Conservation (phyloP, 345 rosid genomes). For the Gossypium thurberi region DNA sequence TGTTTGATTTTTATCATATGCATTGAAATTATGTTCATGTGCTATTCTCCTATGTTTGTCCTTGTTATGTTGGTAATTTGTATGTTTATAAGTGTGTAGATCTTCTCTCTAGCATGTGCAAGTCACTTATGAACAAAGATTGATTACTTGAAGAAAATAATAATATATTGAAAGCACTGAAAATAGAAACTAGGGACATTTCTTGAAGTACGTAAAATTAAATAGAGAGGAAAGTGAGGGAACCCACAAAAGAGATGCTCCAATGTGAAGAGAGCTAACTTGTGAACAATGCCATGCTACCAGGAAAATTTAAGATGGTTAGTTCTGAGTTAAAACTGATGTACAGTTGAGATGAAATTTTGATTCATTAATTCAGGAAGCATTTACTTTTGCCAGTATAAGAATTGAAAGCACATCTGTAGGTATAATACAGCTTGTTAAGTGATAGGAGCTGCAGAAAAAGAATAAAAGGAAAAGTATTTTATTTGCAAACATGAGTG, state of each 20-base stretch:
- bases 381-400: background rate
- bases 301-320: background rate
- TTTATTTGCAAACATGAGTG: no score
- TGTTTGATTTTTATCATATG: background rate
- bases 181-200: background rate
- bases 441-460: no score
- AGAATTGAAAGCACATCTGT: background rate
- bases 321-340: background rate
- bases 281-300: background rate
- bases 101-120: background rate
- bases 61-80: background rate
- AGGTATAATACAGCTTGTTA: background rate
- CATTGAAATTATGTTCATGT: background rate
- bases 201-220: background rate
- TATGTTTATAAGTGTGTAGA: background rate
- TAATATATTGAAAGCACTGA: background rate
- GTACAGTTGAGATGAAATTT: background rate
- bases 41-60: background rate
- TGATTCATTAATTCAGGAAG: background rate
- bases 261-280: background rate
- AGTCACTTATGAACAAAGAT: background rate
- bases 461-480: no score
- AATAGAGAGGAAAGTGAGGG: background rate
- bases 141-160: background rate
- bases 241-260: background rate